Evolutionary conservation across 1,284 basidiomycete genomes (phyloP), one percentile per base, ranked within the genome.

Genomic region (Grifola frondosa): DNA sequence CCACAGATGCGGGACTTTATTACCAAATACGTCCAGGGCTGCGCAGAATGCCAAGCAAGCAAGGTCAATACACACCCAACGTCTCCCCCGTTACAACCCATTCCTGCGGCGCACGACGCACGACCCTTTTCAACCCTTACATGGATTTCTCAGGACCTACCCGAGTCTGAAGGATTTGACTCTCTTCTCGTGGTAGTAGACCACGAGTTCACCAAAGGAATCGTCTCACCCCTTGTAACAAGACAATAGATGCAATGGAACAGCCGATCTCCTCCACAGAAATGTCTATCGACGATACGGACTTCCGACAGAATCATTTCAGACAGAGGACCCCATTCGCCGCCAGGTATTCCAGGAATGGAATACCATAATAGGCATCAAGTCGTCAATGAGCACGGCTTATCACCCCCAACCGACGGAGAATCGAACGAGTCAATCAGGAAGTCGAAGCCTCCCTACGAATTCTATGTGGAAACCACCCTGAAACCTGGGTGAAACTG

Each of bases 141-240:
- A 1, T 50, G 64, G 11, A 65, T 72, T 42, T 59, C 70, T 40
- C 57, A 54, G 1, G 50, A 61, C 5, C 56, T 75, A 0, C 71
- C 68, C 0, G 29, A 44, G 4, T 63, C 55, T 0, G 17, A 62
- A 11, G 70, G 67, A 0, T 64, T 52, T 24, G 53, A 75, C 40
- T 31, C 54, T 0, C 65, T 77, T 23, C 40, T 73, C 1, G 64
- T 67, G 1, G 42, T 73, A 0, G 61, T 71, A 0, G 66, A 75
- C 43, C 42, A 50, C 25, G 35, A 34, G 22, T 13, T 24, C 28
- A 34, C 50, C 0, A 59, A 71, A 8, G 65, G 59, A 72, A 69
- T 53, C 42, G 49, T 46, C 44, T 16, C 40, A 58, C 34, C 50
- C 68, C 30, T 63, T 31, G 62, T 64, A 9, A 58, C 58, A 17